phyloP scores from a whole-genome alignment of 2,329 filamentous ascomycete species.

The Teratosphaeriaceae sp. region DNA sequence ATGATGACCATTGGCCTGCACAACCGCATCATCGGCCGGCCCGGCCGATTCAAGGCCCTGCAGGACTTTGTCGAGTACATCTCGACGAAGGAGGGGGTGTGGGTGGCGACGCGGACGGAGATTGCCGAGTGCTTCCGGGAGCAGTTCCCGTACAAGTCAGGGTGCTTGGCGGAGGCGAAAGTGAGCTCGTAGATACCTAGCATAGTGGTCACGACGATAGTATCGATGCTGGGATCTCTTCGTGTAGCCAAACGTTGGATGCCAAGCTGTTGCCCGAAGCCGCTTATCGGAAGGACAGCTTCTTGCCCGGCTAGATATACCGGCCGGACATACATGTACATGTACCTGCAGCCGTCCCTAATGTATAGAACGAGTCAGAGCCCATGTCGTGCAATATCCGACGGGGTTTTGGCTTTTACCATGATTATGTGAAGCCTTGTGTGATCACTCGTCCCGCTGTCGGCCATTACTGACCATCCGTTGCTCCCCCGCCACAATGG shows the following conservation, averaged over 20 bases:
- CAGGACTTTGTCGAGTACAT: constrained; percentile 48
- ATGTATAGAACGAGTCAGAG: too few species aligned
- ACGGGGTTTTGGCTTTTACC: neutral
- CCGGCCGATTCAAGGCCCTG: constrained; percentile 44
- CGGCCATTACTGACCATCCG: too few species aligned
- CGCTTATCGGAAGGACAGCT: neutral
- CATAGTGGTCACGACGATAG: too few species aligned
- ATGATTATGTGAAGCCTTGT: neutral
- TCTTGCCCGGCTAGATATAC: neutral
- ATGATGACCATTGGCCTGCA: constrained; percentile 51
- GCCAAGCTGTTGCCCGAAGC: neutral
- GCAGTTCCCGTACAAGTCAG: constrained; percentile 41
- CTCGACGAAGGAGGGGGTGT: constrained; percentile 38
- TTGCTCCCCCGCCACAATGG: too few species aligned
- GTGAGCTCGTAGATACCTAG: too few species aligned
- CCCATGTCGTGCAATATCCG: neutral
- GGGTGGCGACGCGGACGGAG: constrained; percentile 47
- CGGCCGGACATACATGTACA: neutral
- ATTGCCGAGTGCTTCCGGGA: constrained; percentile 45
- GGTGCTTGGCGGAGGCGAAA: constrained; percentile 14
- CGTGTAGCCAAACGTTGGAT: too few species aligned
- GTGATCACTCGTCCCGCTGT: too few species aligned
- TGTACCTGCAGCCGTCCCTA: neutral
- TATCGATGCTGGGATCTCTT: too few species aligned
- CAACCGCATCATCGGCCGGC: constrained; percentile 47